Evolutionary conservation across 2,329 filamentous ascomycete species (phyloP).

Genomic region (Coniochaeta ligniaria): DNA sequence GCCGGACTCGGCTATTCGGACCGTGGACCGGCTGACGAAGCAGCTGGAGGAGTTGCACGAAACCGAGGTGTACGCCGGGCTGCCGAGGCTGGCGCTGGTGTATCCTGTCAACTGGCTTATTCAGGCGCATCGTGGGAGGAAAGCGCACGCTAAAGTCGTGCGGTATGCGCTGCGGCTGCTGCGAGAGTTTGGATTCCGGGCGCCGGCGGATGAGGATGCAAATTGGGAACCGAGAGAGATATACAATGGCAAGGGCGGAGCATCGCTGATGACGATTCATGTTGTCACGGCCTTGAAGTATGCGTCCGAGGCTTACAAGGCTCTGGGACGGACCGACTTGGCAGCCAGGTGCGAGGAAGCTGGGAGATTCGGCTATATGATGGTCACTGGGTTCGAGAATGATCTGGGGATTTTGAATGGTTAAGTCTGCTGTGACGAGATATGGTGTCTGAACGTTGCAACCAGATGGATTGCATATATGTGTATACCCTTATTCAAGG

Average conservation of each 20-base stretch:
- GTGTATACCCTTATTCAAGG: no score
- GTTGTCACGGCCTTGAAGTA: constrained; percentile 22
- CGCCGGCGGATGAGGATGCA: constrained; percentile 9
- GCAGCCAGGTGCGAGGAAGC: constrained; percentile 19
- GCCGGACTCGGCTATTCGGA: constrained; percentile 23
- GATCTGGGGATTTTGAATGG: constrained; percentile 19
- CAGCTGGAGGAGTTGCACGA: constrained; percentile 26
- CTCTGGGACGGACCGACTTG: constrained; percentile 18
- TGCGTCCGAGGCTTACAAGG: constrained; percentile 20
- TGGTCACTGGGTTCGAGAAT: constrained; percentile 24
- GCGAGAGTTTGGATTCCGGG: constrained; percentile 26
- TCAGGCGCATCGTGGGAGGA: constrained; percentile 21
- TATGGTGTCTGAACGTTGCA: no score
- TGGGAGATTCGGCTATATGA: constrained; percentile 19
- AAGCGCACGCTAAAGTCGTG: constrained; percentile 23
- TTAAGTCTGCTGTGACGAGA: not conserved
- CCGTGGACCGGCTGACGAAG: constrained; percentile 20
- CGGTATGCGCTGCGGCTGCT: constrained; percentile 20
- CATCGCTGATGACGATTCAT: constrained; percentile 24
- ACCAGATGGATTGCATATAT: no score
- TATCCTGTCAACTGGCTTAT: constrained; percentile 28
- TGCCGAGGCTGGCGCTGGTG: constrained; percentile 25
- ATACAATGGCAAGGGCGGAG: constrained; percentile 12
- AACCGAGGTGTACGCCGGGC: constrained; percentile 16
- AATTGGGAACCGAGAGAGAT: constrained; percentile 16